Evolutionary conservation across 345 rosid genomes (phyloP), one percentile per base, ranked within the genome.

Genomic region (Hypericum perforatum): DNA sequence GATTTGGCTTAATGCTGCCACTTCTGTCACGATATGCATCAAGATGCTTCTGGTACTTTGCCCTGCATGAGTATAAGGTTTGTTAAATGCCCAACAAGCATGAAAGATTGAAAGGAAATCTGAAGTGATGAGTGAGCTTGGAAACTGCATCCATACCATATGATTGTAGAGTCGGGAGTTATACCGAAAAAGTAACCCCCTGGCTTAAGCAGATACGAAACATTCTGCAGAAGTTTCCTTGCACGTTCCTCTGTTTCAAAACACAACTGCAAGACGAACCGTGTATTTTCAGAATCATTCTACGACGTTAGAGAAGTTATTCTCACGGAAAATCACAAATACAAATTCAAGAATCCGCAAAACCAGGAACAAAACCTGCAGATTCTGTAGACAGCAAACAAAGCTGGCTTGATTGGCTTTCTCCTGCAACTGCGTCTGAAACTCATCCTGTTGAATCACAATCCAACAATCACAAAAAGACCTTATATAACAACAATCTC

Each of bases 101-200:
- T 39, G 4, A 45, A 0, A 53, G 16, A 54, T 56, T 39, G 46
- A 61, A 43, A 39, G 7, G 50, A 14, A 58, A 15, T 8, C 36
- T 41, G 8, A 6, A 41, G 7, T 9, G 5, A n/a, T 7, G 6
- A 56, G 0, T 41, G 44, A 43, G 53, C 47, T 16, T 29, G 37
- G 57, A 41, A 55, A 55, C 60, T 52, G 14, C 22, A 75, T 49
- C 57, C 89, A 73, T 88, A 92, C 98, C 98, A 92, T 77, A 92
- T 85, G 7, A 94, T 92, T 75, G 98, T 88, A 54, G 97, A 88
- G 78, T 92, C 98, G 49, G 94, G 95, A 78, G 86, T 82, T 66
- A 92, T 80, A 63, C 97, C 98, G 9, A 92, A 76, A 74, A 88
- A 88, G 76, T 83, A 92, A 60, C 98, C 98, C 70, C 97, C 95